phyloP scores from a whole-genome alignment of 768 basidiomycete species.

The Boletus sensibilis region DNA sequence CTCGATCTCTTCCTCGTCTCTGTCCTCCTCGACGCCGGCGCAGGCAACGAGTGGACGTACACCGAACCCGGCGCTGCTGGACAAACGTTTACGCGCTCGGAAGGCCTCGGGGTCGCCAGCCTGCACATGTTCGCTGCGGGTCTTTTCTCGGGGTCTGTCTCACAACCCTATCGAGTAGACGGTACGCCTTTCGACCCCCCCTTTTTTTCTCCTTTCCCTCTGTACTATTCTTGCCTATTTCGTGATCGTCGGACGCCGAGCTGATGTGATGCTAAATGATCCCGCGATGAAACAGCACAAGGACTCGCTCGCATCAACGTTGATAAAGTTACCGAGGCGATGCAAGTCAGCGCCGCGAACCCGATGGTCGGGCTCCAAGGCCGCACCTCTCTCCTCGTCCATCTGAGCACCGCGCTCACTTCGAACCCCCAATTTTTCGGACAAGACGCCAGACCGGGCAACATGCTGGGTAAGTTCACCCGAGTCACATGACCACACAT shows the following conservation, averaged over 20 bases:
- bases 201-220: not conserved
- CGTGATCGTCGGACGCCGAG: not conserved
- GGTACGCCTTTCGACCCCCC: constrained; percentile 45
- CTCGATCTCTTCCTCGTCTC: constrained; percentile 90
- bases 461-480: constrained; percentile 60
- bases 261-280: constrained; percentile 14
- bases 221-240: not conserved
- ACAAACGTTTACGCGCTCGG: constrained; percentile 59
- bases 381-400: constrained; percentile 71
- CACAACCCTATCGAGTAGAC: constrained; percentile 73
- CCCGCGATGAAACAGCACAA: constrained; percentile 47
- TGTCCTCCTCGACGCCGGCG: constrained; percentile 93
- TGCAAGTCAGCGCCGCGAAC: constrained; percentile 79
- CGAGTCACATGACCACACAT: not conserved
- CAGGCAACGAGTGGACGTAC: constrained; percentile 81
- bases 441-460: constrained; percentile 70
- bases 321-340: constrained; percentile 56
- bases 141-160: constrained; percentile 63
- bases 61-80: constrained; percentile 52
- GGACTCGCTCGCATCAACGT: constrained; percentile 66
- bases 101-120: constrained; percentile 87
- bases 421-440: constrained; percentile 72
- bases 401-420: constrained; percentile 69
- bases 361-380: constrained; percentile 92
- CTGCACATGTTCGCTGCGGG: constrained; percentile 86